Percentiles rank a stretch among this genome's conserved stretches.
phyloP scores from a whole-genome alignment of 1,284 basidiomycete species.

The Cryptococcus floricola region DNA sequence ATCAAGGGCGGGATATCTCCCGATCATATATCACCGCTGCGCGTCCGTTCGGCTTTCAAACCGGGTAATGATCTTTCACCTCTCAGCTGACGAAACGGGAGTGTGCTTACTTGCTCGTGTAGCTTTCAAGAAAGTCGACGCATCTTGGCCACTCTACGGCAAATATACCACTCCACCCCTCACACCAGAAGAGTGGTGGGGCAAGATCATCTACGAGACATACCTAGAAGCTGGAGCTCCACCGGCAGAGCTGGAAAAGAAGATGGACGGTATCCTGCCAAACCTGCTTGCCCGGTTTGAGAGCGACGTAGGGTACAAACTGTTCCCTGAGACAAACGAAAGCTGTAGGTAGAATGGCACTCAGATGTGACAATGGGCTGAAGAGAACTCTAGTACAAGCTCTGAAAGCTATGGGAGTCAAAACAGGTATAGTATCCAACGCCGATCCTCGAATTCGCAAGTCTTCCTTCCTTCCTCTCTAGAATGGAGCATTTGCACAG shows the following conservation, averaged over 20 bases:
- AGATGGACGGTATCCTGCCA: constrained; percentile 21
- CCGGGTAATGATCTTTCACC: constrained; percentile 25
- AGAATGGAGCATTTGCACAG: not conserved
- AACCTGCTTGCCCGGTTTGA: constrained; percentile 43
- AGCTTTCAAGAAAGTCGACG: constrained; percentile 43
- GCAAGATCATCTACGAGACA: constrained; percentile 37
- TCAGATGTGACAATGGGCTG: not conserved
- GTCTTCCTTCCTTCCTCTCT: constrained; percentile 6
- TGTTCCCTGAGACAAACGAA: constrained; percentile 42
- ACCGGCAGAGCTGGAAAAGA: constrained; percentile 23
- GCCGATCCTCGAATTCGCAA: constrained; percentile 46
- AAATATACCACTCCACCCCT: constrained; percentile 37
- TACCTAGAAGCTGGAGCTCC: constrained; percentile 39
- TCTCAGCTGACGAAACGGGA: not conserved
- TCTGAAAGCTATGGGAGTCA: constrained; percentile 34
- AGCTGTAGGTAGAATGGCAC: constrained; percentile 21
- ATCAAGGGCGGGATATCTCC: constrained; percentile 32
- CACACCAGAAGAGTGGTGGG: constrained; percentile 47
- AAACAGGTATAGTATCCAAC: constrained; percentile 45
- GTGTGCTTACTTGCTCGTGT: not conserved
- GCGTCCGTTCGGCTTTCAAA: constrained; percentile 42
- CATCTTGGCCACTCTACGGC: constrained; percentile 39
- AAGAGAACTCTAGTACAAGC: constrained; percentile 24
- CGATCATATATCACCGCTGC: constrained; percentile 24
- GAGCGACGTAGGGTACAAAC: constrained; percentile 41